Evolutionary conservation across 2,329 filamentous ascomycete genomes (phyloP), one percentile per base, ranked within the genome.

Genomic region (Cylindrodendrum hubeiense): DNA sequence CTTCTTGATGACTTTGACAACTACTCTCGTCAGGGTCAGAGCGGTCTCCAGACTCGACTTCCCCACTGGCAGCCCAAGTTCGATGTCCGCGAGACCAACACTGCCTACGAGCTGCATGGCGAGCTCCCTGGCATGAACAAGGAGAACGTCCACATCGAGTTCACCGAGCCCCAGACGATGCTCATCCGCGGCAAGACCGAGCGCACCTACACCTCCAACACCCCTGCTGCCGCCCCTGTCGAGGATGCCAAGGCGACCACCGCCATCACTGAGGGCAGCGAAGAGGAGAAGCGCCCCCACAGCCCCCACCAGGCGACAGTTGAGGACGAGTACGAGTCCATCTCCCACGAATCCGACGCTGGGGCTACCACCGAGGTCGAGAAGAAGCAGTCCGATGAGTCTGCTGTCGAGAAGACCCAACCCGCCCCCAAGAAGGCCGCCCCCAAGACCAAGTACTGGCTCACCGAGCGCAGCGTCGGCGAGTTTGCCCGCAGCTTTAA

Each of bases 61-160:
- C 84, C 83, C 50, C 83, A 87, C 75, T 95, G 94, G 86, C 86
- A 88, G 63, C 93, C 93, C 59, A 91, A 90, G 80, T 95, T 95
- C 76, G 93, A 95, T 74, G 85, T 95, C 67, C 90, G 88, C 77
- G 93, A 96, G 82, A 87, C 86, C 13, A 86, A 86, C 66, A 80
- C 88, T 6, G 78, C 83, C 68, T 95, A 94, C 76, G 90, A 95
- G 80, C 90, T 95, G 21, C 89, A 95, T 73, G 93, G 93, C 74
- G 93, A 95, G 79, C 88, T 95, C 6, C 90, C 93, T 0, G 93
- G 93, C 60, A 84, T 95, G 72, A 87, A 87, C 67, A 92, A 93
- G 81, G 89, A 93, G 72, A 84, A 94, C 74, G 83, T 96, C 75
- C 83, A 86, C 76, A 92, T 95, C 76, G 92, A 95, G 76, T 95